Base-by-base conservation (phyloP, 345 rosid species). In the Camelina laxa region DNA sequence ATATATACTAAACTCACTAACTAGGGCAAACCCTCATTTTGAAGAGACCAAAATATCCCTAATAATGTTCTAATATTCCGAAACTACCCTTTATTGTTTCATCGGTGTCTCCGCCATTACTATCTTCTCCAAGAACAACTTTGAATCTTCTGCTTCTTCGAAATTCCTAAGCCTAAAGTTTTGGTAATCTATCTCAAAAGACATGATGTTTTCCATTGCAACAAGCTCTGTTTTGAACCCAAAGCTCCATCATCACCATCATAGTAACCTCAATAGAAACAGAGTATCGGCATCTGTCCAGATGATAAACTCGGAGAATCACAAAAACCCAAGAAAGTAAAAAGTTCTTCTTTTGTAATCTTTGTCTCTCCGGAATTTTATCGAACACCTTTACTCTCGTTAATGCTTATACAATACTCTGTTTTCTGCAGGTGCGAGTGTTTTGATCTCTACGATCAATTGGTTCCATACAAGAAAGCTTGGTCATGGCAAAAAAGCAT, bases 401-500 rank as follows among this genome's bases (percentile, higher is more conserved):
- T n/a, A n/a, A 0, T 62, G 70, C 69, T 17, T 61, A 33, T 38
- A 55, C 54, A 42, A 31, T 9, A 21, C 21, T 22, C 17, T 11
- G 14, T 64, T 10, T 39, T 53, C 44, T 27, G n/a, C 61, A 93
- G 96, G 79, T 91, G 97, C 35, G 87, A 89, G 75, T 82, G 81
- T 75, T 87, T 81, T 69, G 89, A 90, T 80, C 81, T 93, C 75
- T 77, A 86, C 41, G 81, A 82, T 33, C 86, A 84, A 48, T 77
- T 87, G 11, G 80, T 91, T 17, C 91, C 91, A 0, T 89, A 86
- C 72, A 77, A 72, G 17, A 82, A 85, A 51, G 92, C 96, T 2
- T 85, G 92, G 96, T 80, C 81, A 53, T 91, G 90, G 96, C 98
- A 88, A 22, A 91, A 88, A 51, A 70, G 35, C 35, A 83, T 88